Percentiles rank a stretch among this genome's conserved stretches.
Conservation (phyloP, 2,329 filamentous ascomycete genomes). For the Botrytis tulipae region DNA sequence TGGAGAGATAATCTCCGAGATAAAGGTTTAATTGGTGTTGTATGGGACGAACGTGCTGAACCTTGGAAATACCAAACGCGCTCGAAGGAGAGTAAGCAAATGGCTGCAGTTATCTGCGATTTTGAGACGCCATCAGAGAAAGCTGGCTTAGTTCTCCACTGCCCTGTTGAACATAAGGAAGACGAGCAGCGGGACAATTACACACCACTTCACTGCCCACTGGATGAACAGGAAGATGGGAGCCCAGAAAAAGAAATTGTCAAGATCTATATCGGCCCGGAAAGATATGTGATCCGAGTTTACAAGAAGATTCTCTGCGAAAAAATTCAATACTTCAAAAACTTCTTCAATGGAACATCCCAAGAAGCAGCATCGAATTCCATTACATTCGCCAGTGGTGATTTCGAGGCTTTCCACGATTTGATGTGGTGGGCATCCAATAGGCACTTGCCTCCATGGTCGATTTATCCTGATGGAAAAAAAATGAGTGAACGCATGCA, state of each 20-base stretch:
- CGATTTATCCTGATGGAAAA: neutral
- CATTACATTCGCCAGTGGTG: neutral
- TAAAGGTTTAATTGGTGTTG: neutral
- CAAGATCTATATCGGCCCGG: neutral
- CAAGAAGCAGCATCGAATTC: neutral
- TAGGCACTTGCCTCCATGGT: neutral
- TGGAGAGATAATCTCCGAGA: neutral
- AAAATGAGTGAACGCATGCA: neutral
- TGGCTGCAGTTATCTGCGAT: neutral
- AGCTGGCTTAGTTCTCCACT: neutral
- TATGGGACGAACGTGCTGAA: neutral
- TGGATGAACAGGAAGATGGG: neutral
- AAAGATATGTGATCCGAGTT: neutral
- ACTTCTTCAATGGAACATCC: neutral
- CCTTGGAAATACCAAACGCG: neutral
- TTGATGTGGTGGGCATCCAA: neutral
- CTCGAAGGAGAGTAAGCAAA: neutral
- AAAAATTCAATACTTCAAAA: neutral
- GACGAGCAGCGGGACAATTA: neutral
- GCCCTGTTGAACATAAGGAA: neutral
- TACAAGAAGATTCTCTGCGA: neutral
- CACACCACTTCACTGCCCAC: neutral
- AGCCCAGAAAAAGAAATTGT: neutral
- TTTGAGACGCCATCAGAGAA: neutral
- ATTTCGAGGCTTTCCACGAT: neutral